Base-by-base conservation (phyloP, 129 eudicot species). In the Saussurea involucrata region DNA sequence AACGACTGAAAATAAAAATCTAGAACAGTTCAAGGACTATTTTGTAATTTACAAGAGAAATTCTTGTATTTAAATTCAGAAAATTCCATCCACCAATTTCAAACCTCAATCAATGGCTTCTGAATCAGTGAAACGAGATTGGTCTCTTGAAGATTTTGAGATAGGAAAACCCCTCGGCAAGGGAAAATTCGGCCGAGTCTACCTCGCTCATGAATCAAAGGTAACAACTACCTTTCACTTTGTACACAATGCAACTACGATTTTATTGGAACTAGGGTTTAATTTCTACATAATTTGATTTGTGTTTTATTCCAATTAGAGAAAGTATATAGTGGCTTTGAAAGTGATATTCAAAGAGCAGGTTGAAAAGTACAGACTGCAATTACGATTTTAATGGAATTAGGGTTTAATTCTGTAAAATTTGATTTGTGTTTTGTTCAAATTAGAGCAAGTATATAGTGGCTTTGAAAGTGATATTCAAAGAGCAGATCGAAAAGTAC, bases 121-220 rank as follows among this genome's bases (percentile, higher is more conserved):
- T 40, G 57, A 67, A 34, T 6, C 84, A 34, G 15, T 60, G 33
- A 80, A 80, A 80, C 55, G 65, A 8, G 18, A 90, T 49, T 88
- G 94, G 94, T 90, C 92, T 0, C 4, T 93, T 28, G 36, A 79
- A 40, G 97, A 90, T 79, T 93, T 93, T 86, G 97, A 90, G 66
- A 86, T 93, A 81, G 98, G 98, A 11, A 90, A 81, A 72, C 98
- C 92, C 25, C 92, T 93, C 57, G 98, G 98, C 22, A 90, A 84
- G 66, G 98, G 98, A 0, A 93, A 90, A 69, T 93, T 93, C 83
- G 98, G 98, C 65, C 88, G 98, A 31, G 98, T 93, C 20, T 93
- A 93, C 60, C 92, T 93, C 69, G 98, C 95, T 68, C 98, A 97
- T 67, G 95, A 93, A 86, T 34, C 82, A 75, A 87, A 90, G 97